A percentile compares a stretch with the other conserved stretches of the same genome.
Evolutionary conservation across 495 filamentous ascomycete species (phyloP).

Genomic region (Xanthoparmelia taractica): DNA sequence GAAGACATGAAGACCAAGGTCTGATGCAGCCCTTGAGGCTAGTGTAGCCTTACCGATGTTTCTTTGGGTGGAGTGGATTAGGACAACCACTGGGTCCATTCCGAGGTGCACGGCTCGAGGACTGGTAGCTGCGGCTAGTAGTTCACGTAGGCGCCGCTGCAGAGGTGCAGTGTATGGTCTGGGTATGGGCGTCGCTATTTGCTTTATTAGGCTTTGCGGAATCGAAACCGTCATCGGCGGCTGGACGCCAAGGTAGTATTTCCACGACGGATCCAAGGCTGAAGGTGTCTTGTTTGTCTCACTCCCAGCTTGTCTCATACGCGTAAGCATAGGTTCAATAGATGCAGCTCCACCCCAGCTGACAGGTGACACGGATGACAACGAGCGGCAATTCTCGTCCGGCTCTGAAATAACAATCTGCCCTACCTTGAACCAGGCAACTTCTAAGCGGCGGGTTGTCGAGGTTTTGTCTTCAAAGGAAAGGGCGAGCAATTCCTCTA

Average conservation of each 20-base stretch:
- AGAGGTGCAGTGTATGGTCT: slow-evolving; percentile 53
- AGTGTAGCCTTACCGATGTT: slow-evolving; percentile 81
- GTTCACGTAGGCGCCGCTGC: slow-evolving; percentile 69
- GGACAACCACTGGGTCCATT: slow-evolving; percentile 78
- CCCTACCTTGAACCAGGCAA: slow-evolving; percentile 85
- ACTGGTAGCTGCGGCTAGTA: slow-evolving; percentile 82
- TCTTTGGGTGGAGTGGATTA: slow-evolving; percentile 82
- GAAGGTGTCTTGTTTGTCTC: slow-evolving; percentile 70
- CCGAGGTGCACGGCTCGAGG: slow-evolving; percentile 77
- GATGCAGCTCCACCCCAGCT: slow-evolving; percentile 76
- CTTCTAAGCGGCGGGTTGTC: slow-evolving; percentile 35
- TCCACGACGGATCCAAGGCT: slow-evolving; percentile 66
- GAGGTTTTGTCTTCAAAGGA: not conserved
- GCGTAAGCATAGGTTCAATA: slow-evolving; percentile 74
- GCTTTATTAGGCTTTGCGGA: slow-evolving; percentile 15
- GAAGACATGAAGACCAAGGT: slow-evolving; percentile 86
- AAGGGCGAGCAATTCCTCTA: slow-evolving; percentile 21
- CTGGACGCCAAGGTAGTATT: slow-evolving; percentile 73
- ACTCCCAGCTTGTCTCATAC: slow-evolving; percentile 81
- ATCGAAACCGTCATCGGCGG: slow-evolving; percentile 41
- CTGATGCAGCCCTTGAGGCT: slow-evolving; percentile 67
- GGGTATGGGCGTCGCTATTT: slow-evolving; percentile 28
- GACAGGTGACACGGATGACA: slow-evolving; percentile 48
- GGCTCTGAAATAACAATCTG: slow-evolving; percentile 54
- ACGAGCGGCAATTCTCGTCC: slow-evolving; percentile 42